Percentiles rank a stretch among this genome's conserved stretches.
These are phyloP conservation scores for Gossypium sturtianum DNA, from an alignment of 345 rosid species.

Conservation along the genomic window DNA sequence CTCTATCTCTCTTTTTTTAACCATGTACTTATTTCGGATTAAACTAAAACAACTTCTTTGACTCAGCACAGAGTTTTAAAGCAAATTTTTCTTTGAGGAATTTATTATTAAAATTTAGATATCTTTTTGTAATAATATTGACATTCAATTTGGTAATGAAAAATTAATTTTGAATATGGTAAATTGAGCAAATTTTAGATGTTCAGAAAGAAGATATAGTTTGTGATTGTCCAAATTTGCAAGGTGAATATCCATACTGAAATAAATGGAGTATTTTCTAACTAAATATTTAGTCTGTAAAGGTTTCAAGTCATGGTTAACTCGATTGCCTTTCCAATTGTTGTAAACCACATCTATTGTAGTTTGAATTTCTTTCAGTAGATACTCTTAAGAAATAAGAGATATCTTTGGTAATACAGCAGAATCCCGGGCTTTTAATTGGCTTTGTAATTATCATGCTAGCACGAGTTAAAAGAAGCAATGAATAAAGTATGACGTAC, in stretches of 20 bases:
- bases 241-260: background rate
- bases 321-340: background rate
- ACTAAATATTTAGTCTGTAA: background rate
- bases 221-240: background rate
- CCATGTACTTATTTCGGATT: background rate
- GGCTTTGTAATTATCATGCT: background rate
- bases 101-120: background rate
- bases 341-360: background rate
- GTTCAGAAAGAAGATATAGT: background rate
- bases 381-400: no score
- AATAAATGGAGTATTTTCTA: background rate
- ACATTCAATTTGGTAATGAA: background rate
- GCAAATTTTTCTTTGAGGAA: background rate
- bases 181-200: background rate
- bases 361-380: background rate
- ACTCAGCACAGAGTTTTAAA: background rate
- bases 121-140: background rate
- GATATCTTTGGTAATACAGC: background rate
- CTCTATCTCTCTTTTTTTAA: background rate
- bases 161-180: background rate
- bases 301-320: background rate
- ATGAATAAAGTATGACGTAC: background rate
- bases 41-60: background rate
- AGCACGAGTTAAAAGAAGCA: background rate
- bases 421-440: background rate